These are phyloP conservation scores for Lonicera japonica DNA, from an alignment of 129 eudicot genomes.

Conservation along the genomic window DNA sequence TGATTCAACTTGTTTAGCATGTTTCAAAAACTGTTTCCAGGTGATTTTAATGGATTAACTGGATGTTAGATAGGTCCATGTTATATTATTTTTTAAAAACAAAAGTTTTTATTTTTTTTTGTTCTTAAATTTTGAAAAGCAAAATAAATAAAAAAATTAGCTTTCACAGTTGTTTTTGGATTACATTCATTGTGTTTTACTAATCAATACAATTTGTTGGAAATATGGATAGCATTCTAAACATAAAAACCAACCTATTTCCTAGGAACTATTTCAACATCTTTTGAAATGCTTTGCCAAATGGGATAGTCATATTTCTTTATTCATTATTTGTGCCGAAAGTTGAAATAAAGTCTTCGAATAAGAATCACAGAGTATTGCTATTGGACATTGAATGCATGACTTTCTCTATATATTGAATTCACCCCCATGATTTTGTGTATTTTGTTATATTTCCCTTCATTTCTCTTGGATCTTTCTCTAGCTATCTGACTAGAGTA, in stretches of 20 bases:
- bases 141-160: too few species aligned
- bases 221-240: not conserved
- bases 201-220: not conserved
- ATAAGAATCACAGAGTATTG: not conserved
- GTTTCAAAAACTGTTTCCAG: not conserved
- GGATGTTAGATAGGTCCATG: not conserved
- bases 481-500: constrained; percentile 10
- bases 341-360: not conserved
- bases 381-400: not conserved
- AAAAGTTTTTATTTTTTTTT: too few species aligned
- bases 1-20: not conserved
- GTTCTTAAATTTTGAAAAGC: not conserved
- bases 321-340: not conserved
- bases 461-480: constrained; percentile 1
- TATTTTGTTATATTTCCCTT: not conserved
- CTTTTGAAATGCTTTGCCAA: not conserved
- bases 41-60: not conserved
- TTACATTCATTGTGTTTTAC: too few species aligned
- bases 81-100: not conserved
- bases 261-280: not conserved
- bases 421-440: not conserved
- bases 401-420: not conserved
- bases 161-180: not conserved
- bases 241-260: not conserved
- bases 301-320: not conserved